Conservation (phyloP, 129 eudicot species). For the Artemisia argyi region DNA sequence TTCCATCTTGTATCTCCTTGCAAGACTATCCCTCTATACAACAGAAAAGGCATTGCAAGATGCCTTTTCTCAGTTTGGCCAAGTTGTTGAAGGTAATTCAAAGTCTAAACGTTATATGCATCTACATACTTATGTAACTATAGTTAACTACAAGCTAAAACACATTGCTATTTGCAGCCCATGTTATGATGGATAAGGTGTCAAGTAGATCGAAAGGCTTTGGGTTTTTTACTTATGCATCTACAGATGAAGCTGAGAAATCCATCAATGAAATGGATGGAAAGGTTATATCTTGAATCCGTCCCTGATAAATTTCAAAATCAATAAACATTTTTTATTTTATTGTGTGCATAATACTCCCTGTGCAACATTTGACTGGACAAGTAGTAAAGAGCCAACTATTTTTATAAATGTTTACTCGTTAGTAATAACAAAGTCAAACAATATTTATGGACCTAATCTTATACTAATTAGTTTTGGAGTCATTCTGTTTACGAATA, state of each 20-base stretch:
- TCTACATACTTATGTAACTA: neutral
- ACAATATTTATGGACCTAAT: neutral
- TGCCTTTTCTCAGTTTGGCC: slow-evolving; percentile 80
- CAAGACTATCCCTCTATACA: slow-evolving; percentile 84
- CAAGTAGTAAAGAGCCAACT: too few species aligned
- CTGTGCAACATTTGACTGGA: neutral
- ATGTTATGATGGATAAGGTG: slow-evolving; percentile 68
- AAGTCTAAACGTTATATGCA: neutral
- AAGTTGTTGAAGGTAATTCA: slow-evolving; percentile 69
- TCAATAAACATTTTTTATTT: neutral
- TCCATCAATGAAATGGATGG: slow-evolving; percentile 76
- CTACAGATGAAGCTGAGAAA: slow-evolving; percentile 75
- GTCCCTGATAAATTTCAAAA: neutral
- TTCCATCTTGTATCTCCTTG: slow-evolving; percentile 18
- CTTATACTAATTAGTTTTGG: too few species aligned
- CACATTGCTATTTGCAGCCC: slow-evolving; percentile 47
- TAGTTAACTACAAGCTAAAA: slow-evolving; percentile 17
- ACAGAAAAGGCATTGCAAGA: slow-evolving; percentile 70
- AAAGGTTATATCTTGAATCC: slow-evolving; percentile 45
- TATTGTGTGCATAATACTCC: neutral
- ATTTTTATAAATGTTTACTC: neutral
- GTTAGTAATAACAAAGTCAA: neutral
- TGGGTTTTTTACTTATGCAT: slow-evolving; percentile 87
- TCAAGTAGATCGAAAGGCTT: slow-evolving; percentile 83
- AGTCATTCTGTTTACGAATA: too few species aligned